Evolutionary conservation across 2,329 filamentous ascomycete genomes (phyloP).

Genomic region (Botrytis sinoallii): DNA sequence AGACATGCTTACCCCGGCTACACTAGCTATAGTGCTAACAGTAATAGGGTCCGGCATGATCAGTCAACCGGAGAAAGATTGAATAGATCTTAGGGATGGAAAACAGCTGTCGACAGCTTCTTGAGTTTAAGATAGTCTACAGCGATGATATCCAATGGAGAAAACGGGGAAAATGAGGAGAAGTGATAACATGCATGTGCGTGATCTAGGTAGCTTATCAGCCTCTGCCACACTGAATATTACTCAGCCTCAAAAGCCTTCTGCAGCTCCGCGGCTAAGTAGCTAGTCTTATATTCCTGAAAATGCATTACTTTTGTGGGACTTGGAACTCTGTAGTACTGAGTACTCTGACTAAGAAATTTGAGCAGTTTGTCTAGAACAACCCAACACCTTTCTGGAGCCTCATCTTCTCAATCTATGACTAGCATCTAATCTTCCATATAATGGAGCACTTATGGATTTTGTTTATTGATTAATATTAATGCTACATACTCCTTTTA

Average conservation of each 20-base stretch:
- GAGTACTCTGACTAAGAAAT: neutral
- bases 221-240: neutral
- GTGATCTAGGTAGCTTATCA: neutral
- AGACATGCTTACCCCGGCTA: neutral
- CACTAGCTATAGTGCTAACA: neutral
- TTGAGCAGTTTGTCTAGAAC: neutral
- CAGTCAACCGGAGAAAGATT: neutral
- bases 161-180: neutral
- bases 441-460: neutral
- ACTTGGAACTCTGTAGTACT: neutral
- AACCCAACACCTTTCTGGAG: neutral
- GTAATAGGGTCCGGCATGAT: neutral
- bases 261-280: neutral
- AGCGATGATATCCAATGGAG: neutral
- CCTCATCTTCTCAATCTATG: neutral
- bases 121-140: neutral
- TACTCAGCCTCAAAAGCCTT: neutral
- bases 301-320: neutral
- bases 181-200: neutral
- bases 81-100: neutral
- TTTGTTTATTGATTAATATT: neutral
- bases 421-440: neutral
- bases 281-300: neutral
- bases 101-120: neutral
- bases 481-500: neutral